Base-by-base conservation (phyloP, 805 yeast species). In the Candida morakotiae region DNA sequence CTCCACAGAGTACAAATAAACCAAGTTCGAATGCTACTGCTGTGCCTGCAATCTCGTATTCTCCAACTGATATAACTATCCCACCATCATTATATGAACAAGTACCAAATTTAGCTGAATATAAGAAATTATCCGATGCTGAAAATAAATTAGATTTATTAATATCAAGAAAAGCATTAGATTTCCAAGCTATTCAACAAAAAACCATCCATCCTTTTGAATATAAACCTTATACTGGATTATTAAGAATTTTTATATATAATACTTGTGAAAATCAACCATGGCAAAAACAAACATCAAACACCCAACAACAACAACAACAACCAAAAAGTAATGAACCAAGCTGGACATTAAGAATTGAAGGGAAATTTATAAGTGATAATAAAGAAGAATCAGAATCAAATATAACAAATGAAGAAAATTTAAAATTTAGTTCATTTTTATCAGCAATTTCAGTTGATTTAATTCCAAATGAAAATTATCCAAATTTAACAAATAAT, bases 361-460 rank as follows among this genome's bases (percentile, higher is more conserved):
- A 93, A 60, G 98, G 98, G 10, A 69, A 89, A 41, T 63, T 87
- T 17, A 63, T 89, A 14, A 64, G 73, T 45, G 77, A 79, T 49
- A 55, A 55, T 6, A 31, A 34, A 19, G 27, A 26, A 4, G 27
- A 28, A 21, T 3, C 13, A 18, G 25, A 24, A 50, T 5, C 22
- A 4, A 11, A 32, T 17, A 30, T 36, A 15, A 29, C 29, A 17
- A 46, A 44, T 8, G 45, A 43, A 19, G 34, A 40, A 15, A n/a
- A n/a, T n/a, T 71, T 74, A 21, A 80, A 82, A 48, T 85, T 89
- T 60, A 81, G 88, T 44, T 73, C 89, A 2, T 86, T 87, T 50
- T 69, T 93, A 48, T 80, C 89, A 6, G 89, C 91, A 13, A 75
- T 93, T 17, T 81, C 94, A 1, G 82, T 93, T 9, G 97, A 93